These are phyloP conservation scores for Nosema muscidifuracis DNA, from an alignment of 371 early-diverging fungal species.

Conservation along the genomic window DNA sequence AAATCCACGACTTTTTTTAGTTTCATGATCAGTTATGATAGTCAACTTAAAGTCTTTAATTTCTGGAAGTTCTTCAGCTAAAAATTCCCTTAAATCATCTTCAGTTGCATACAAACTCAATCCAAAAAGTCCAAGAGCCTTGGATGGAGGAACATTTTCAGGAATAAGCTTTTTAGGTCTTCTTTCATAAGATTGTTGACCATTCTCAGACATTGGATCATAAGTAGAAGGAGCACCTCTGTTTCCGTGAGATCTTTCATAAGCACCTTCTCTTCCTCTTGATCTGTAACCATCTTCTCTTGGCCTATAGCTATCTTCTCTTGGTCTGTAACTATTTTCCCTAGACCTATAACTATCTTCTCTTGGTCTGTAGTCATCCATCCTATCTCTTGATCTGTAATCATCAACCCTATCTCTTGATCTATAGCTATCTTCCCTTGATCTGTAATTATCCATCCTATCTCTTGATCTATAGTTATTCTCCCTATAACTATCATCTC, in stretches of 20 bases:
- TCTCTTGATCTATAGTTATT: neutral
- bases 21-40: slow-evolving; percentile 50
- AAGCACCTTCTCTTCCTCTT: neutral
- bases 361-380: too few species aligned
- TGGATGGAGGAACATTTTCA: slow-evolving; percentile 45
- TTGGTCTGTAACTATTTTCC: too few species aligned
- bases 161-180: neutral
- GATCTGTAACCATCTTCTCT: too few species aligned
- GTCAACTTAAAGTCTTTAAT: slow-evolving; percentile 39
- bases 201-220: neutral
- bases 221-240: neutral
- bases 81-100: slow-evolving; percentile 54
- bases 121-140: slow-evolving; percentile 58
- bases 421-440: too few species aligned
- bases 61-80: slow-evolving; percentile 45
- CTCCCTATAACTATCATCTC: neutral
- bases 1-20: slow-evolving; percentile 51
- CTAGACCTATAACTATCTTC: too few species aligned
- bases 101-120: slow-evolving; percentile 37
- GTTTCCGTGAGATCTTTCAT: neutral
- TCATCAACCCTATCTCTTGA: too few species aligned
- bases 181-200: neutral
- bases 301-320: too few species aligned
- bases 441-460: neutral
- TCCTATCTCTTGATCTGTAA: too few species aligned